These are phyloP conservation scores for Hygrocybe punicea DNA, from an alignment of 768 basidiomycete species.

Conservation along the genomic window DNA sequence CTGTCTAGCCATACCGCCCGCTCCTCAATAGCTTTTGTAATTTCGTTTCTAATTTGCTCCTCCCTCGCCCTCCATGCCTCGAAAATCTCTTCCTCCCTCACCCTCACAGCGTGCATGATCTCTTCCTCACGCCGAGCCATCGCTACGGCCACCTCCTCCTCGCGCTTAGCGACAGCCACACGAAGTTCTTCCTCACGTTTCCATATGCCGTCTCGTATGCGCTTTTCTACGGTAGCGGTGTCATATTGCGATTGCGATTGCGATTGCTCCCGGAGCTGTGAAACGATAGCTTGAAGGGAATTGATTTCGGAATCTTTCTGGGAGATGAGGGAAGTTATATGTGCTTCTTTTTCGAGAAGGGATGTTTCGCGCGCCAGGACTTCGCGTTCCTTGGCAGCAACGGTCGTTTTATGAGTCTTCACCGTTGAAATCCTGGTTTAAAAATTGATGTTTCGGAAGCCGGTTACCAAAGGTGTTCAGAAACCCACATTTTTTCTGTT, in stretches of 20 bases:
- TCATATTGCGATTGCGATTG: slow-evolving; percentile 35
- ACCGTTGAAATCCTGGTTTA: slow-evolving; percentile 55
- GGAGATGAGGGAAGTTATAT: slow-evolving; percentile 43
- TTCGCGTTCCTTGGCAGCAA: slow-evolving; percentile 64
- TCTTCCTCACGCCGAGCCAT: slow-evolving; percentile 68
- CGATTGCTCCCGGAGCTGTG: slow-evolving; percentile 38
- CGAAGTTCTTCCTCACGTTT: slow-evolving; percentile 69
- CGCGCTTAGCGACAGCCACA: slow-evolving; percentile 58
- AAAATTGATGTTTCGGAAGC: slow-evolving; percentile 1
- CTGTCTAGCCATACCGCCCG: slow-evolving; percentile 44
- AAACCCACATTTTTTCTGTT: slow-evolving; percentile 69
- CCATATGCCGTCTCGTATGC: slow-evolving; percentile 55
- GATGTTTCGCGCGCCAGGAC: slow-evolving; percentile 49
- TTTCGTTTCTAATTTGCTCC: slow-evolving; percentile 48
- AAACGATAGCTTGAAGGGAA: slow-evolving; percentile 44
- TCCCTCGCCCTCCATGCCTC: slow-evolving; percentile 58
- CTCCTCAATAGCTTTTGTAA: slow-evolving; percentile 44
- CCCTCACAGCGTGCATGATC: slow-evolving; percentile 63
- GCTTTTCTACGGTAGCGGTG: slow-evolving; percentile 34
- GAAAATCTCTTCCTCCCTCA: slow-evolving; percentile 59
- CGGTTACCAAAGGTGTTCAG: background rate
- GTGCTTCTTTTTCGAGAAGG: slow-evolving; percentile 54
- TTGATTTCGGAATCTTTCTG: slow-evolving; percentile 62
- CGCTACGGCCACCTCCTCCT: slow-evolving; percentile 64
- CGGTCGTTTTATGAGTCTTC: slow-evolving; percentile 56